Conservation (phyloP, 202 grass and related monocot genomes). For the Hordeum pubiflorum region DNA sequence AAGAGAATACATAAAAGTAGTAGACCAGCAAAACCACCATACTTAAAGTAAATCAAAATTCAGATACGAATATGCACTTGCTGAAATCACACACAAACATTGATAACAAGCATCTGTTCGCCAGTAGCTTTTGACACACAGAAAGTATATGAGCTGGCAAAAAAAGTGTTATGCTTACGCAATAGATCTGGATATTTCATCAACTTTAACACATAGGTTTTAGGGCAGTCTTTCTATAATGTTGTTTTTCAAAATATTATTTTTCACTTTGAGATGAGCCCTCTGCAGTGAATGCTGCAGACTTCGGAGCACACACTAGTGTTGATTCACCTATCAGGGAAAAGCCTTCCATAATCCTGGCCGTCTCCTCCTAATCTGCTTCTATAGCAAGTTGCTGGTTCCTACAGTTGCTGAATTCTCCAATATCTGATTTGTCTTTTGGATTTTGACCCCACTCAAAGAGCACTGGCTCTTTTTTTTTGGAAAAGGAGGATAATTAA, state of each 20-base stretch:
- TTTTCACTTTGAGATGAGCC: neutral
- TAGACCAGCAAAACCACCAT: neutral
- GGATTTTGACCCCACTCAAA: neutral
- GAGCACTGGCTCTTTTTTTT: neutral
- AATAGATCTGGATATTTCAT: neutral
- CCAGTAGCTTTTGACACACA: neutral
- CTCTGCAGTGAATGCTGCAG: neutral
- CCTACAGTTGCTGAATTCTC: neutral
- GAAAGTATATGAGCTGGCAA: neutral
- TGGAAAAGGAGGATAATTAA: no score
- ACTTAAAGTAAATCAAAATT: slow-evolving; percentile 17
- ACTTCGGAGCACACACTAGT: neutral
- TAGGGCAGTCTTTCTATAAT: neutral
- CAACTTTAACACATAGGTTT: neutral
- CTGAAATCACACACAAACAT: neutral
- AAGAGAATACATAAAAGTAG: slow-evolving; percentile 6
- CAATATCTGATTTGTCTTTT: neutral
- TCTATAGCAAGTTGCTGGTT: neutral
- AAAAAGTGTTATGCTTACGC: neutral
- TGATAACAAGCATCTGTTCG: neutral
- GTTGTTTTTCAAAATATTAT: neutral
- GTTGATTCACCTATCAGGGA: neutral
- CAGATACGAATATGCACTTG: neutral
- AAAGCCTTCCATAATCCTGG: neutral
- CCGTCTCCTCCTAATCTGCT: neutral